phyloP scores from a whole-genome alignment of 345 rosid genomes.

The Acer yangbiense region DNA sequence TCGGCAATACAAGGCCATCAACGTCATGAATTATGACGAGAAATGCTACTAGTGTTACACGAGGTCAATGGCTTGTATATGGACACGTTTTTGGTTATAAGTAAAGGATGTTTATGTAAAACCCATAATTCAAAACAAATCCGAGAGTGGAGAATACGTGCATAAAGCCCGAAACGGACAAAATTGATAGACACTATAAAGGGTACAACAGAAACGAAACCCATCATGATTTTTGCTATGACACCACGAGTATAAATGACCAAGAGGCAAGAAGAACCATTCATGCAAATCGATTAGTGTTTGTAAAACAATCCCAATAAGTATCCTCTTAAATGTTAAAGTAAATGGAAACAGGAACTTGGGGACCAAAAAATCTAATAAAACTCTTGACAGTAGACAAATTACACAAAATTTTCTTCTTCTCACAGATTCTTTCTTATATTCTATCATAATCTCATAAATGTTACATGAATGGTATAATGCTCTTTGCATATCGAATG shows the following conservation, averaged over 20 bases:
- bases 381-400: background rate
- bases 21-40: no score
- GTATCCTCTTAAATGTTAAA: background rate
- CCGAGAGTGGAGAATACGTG: no score
- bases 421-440: constrained; percentile 14
- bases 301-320: background rate
- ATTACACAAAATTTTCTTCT: constrained; percentile 28
- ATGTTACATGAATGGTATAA: constrained; percentile 25
- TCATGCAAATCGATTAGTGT: background rate
- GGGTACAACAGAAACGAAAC: no score
- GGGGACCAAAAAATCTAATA: background rate
- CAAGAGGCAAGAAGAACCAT: background rate
- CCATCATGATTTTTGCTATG: no score
- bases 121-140: no score
- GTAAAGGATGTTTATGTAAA: no score
- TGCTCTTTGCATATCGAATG: constrained; percentile 20
- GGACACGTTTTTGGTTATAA: no score
- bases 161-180: no score
- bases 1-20: no score
- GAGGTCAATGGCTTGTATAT: no score
- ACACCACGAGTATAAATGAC: background rate
- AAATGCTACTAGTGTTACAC: no score
- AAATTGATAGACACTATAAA: no score
- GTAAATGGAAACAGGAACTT: background rate
- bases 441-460: constrained; percentile 20